These are phyloP conservation scores for Fusarium begoniae DNA, from an alignment of 2,329 filamentous ascomycete genomes.

Conservation along the genomic window DNA sequence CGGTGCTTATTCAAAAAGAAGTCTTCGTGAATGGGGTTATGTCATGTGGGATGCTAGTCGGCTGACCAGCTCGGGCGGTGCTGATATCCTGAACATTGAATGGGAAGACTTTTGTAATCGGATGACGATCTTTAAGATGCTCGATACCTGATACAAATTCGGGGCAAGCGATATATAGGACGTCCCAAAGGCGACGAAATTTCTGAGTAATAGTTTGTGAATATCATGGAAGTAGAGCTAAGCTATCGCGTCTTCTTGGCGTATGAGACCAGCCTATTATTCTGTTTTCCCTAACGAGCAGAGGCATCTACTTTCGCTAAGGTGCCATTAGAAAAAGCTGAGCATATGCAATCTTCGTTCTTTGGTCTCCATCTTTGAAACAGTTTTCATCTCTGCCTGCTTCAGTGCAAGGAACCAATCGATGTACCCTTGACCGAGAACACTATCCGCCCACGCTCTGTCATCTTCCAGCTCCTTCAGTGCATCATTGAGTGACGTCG, in stretches of 20 bases:
- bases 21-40: background rate
- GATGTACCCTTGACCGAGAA: background rate
- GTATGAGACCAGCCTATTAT: no score
- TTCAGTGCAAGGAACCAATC: slow-evolving; percentile 13
- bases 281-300: background rate
- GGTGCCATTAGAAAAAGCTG: background rate
- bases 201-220: background rate
- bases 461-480: background rate
- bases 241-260: background rate
- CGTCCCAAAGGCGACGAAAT: no score
- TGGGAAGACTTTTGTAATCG: background rate
- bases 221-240: background rate
- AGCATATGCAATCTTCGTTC: background rate
- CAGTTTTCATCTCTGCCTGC: background rate
- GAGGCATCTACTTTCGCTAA: background rate
- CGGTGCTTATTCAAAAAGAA: background rate
- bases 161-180: no score
- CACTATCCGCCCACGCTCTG: background rate
- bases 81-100: background rate
- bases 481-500: background rate
- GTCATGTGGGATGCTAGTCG: slow-evolving; percentile 5
- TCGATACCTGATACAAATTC: background rate
- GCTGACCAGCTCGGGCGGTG: background rate
- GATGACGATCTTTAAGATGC: background rate
- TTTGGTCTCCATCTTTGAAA: background rate